Evolutionary conservation across 2,329 filamentous ascomycete genomes (phyloP), one percentile per base, ranked within the genome.

Genomic region (Ophiostoma perfectum): DNA sequence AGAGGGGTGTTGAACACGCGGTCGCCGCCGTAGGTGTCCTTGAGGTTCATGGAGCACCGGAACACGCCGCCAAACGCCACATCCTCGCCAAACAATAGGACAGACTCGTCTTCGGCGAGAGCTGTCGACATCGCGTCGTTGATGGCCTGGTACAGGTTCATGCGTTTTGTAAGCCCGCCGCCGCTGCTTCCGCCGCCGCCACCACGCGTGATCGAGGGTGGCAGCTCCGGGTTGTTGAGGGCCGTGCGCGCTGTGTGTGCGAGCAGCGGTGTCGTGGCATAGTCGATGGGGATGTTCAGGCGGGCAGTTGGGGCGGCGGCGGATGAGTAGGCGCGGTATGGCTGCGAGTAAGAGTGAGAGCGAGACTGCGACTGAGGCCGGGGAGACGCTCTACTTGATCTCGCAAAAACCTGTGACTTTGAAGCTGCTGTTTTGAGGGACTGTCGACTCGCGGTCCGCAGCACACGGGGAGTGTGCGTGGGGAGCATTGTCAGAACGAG

Each of bases 1-100:
- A 99, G 80, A 0, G 95, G 95, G 18, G 93, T 98, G 79, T 99
- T 98, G 83, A 99, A 99, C 45, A 99, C 93, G 69, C 95, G 85
- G 69, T 95, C 90, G 2, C 87, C 84, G 8, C 95, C 95, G 77
- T 95, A 96, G 68, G 92, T 92, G 71, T 93, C 90, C 44, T 92
- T 88, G 16, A 99, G 84, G 74, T 93, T 92, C 88, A 95, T 94
- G 44, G 92, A 94, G 79, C 93, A 97, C 68, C 95, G 86, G 76
- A 99, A 99, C 16, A 99, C 95, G 67, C 95, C 95, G 58, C 95
- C 95, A 69, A 99, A 99, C 14, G 95, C 92, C 7, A 99, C 93
- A 76, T 99, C 95, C 78, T 99, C 95, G 58, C 95, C 95, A 75
- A 99, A 99, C 9, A 99, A 84, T 68, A 98, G 81, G 36, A 97